phyloP scores from a whole-genome alignment of 75 land plant species.

The Cunninghamia lanceolata region DNA sequence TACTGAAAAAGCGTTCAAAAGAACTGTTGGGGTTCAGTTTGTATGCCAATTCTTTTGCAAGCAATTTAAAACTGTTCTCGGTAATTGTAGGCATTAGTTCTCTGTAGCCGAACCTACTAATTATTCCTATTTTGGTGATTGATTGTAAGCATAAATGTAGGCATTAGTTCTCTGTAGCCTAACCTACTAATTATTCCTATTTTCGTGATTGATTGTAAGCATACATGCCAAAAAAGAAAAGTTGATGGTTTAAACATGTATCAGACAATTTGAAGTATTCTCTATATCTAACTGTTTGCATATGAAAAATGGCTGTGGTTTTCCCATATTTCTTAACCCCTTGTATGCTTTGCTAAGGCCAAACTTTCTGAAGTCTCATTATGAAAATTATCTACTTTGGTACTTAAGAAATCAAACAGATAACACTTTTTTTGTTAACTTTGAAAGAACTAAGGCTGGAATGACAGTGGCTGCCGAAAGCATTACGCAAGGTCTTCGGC shows the following conservation, averaged over 20 bases:
- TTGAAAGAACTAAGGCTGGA: conserved; percentile 79
- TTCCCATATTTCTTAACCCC: neutral
- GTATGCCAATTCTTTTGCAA: neutral
- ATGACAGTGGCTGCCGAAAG: conserved; percentile 97
- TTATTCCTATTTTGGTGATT: neutral
- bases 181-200: neutral
- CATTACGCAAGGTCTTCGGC: conserved; percentile 86
- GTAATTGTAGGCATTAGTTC: neutral
- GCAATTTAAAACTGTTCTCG: neutral
- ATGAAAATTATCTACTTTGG: neutral
- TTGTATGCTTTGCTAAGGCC: neutral
- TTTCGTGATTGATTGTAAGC: neutral
- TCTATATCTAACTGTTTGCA: neutral
- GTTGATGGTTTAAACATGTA: neutral
- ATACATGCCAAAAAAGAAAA: neutral
- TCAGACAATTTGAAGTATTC: neutral
- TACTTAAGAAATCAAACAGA: neutral
- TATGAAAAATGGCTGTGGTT: neutral
- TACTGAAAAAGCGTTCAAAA: neutral
- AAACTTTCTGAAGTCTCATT: neutral
- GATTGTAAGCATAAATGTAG: neutral
- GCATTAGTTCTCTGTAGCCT: neutral
- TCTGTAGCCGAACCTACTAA: neutral
- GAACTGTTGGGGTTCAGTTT: neutral
- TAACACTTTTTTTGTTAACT: conserved; percentile 10